Base-by-base conservation (phyloP, 306 rosid species). In the Vicia sativa region DNA sequence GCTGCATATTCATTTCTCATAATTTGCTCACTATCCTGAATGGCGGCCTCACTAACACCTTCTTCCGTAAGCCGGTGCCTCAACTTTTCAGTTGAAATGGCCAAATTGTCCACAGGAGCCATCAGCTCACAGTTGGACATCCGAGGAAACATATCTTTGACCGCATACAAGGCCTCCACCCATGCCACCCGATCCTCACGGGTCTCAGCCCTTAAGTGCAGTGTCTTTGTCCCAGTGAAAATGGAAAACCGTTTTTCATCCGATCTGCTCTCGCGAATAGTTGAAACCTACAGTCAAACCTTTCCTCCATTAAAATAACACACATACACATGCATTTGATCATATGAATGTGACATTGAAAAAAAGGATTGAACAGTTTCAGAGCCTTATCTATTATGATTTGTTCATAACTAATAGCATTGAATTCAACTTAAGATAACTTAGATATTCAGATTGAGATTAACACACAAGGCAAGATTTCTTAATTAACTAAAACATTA, bases 101-200 rank as follows among this genome's bases (percentile, higher is more conserved):
- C 57, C 28, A 75, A 72, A 65, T 71, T 74, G 83, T 92, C 91
- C 13, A 89, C 78, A 0, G 98, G 95, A 25, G 96, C 95, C 96
- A 92, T 87, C 55, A 92, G 81, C 78, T 92, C 98, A 49, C 96
- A 81, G 82, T 86, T 92, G 19, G 98, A 92, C 73, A 92, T 87
- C 67, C 96, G 82, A 0, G 98, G 98, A 70, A 92, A 92, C 89
- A 92, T 81, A 74, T 92, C 96, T 65, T 92, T 92, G 78, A 92
- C 95, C 0, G 96, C 95, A 73, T 82, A 89, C 82, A 92, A 84
- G 49, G 95, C 92, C 61, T 92, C 98, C 92, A 92, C 57, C 98
- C 98, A 92, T 1, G 81, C 79, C 58, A 52, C 58, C 14, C 96
- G 82, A 80, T 92, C 98, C 9, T 92, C 96, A 0, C 82, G 86